A percentile compares a stretch with the other conserved stretches of the same genome.
These are phyloP conservation scores for Cicer judaicum DNA, from an alignment of 306 rosid genomes.

Conservation along the genomic window DNA sequence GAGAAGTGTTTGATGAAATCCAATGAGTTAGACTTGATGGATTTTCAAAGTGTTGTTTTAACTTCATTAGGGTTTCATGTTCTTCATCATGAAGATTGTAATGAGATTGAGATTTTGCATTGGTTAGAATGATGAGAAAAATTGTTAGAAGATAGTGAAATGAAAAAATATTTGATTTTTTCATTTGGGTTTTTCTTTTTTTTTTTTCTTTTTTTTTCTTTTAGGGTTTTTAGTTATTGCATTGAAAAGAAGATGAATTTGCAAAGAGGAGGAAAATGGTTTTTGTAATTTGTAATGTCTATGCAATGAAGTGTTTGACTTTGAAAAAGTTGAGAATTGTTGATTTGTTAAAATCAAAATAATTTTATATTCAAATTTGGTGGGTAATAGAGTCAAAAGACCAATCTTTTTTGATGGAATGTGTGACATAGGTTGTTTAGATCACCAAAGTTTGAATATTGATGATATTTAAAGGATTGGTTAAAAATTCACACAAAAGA, in stretches of 20 bases:
- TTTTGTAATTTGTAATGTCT: slow-evolving; percentile 15
- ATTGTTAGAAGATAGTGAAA: slow-evolving; percentile 34
- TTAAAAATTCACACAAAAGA: neutral
- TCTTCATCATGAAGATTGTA: slow-evolving; percentile 57
- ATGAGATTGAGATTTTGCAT: slow-evolving; percentile 55
- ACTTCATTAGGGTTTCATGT: slow-evolving; percentile 50
- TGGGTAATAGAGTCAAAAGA: slow-evolving; percentile 10
- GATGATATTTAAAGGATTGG: neutral
- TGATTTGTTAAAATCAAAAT: neutral
- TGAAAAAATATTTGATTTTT: neutral
- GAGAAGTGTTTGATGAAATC: slow-evolving; percentile 57
- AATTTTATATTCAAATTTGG: slow-evolving; percentile 16
- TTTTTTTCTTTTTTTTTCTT: neutral
- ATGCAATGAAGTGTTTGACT: neutral
- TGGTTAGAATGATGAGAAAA: slow-evolving; percentile 32
- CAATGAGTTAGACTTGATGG: slow-evolving; percentile 56
- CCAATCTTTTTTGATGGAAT: neutral
- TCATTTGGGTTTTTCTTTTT: too few relatives aligned
- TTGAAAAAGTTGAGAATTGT: slow-evolving; percentile 28
- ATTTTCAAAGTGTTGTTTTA: slow-evolving; percentile 53
- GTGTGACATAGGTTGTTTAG: neutral
- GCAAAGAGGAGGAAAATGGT: neutral
- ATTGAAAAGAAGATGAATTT: slow-evolving; percentile 13
- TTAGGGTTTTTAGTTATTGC: neutral
- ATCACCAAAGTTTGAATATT: neutral